Conservation (phyloP, 2,329 filamentous ascomycete species). For the Penicillium sp. region DNA sequence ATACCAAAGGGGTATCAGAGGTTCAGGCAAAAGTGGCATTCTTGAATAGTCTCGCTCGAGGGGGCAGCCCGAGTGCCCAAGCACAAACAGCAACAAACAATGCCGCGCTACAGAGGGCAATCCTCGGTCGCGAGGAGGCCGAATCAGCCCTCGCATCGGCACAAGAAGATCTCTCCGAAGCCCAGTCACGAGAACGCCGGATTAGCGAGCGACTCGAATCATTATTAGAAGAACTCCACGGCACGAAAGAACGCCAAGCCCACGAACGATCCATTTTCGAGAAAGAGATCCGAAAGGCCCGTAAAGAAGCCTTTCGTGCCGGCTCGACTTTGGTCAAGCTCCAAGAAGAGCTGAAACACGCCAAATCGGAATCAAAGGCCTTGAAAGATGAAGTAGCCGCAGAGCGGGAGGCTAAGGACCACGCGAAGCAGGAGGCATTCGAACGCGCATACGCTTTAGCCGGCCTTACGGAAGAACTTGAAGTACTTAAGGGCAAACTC, state of each 20-base stretch:
- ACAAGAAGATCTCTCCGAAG: conserved; percentile 41
- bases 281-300: conserved; percentile 56
- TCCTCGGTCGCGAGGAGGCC: conserved; percentile 49
- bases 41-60: conserved; percentile 46
- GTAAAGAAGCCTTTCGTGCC: conserved; percentile 60
- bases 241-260: conserved; percentile 51
- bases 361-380: conserved; percentile 46
- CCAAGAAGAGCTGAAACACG: conserved; percentile 52
- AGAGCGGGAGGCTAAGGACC: conserved; percentile 50
- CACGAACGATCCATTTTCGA: conserved; percentile 54
- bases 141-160: conserved; percentile 39
- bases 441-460: conserved; percentile 49
- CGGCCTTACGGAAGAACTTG: conserved; percentile 46
- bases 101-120: conserved; percentile 46
- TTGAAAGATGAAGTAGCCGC: conserved; percentile 54
- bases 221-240: conserved; percentile 53
- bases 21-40: conserved; percentile 52
- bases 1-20: conserved; percentile 40
- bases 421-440: conserved; percentile 49
- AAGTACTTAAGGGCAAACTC: conserved; percentile 44
- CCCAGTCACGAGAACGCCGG: conserved; percentile 44
- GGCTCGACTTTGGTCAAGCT: conserved; percentile 55
- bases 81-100: conserved; percentile 37
- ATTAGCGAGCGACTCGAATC: conserved; percentile 48
- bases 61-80: conserved; percentile 31